Percentiles rank a stretch among this genome's conserved stretches.
phyloP scores from a whole-genome alignment of 1,139 yeast species.

The Pichia sp. region DNA sequence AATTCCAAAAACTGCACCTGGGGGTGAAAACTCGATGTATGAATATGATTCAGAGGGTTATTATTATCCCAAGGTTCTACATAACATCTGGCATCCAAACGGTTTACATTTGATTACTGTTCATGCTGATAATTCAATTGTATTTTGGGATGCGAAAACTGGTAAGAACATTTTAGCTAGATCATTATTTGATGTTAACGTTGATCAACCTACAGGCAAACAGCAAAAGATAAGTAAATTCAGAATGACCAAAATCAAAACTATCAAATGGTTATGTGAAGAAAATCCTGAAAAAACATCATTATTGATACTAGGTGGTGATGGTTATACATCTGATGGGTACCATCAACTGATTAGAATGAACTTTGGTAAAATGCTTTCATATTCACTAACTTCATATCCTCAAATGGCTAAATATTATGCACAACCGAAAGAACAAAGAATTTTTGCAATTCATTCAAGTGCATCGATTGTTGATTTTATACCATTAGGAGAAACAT shows the following conservation, averaged over 20 bases:
- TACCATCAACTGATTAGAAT: conserved; percentile 53
- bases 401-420: conserved; percentile 77
- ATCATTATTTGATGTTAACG: conserved; percentile 56
- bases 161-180: conserved; percentile 74
- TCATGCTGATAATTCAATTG: conserved; percentile 77
- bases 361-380: conserved; percentile 77
- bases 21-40: conserved; percentile 51
- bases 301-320: conserved; percentile 66
- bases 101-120: conserved; percentile 77
- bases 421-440: conserved; percentile 54
- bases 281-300: conserved; percentile 75
- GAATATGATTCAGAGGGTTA: conserved; percentile 21
- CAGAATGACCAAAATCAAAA: conserved; percentile 38
- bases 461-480: conserved; percentile 39
- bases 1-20: conserved; percentile 55
- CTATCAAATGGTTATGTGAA: conserved; percentile 66
- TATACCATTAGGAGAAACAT: conserved; percentile 43
- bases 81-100: conserved; percentile 85
- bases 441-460: conserved; percentile 46
- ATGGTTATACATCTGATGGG: conserved; percentile 37
- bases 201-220: conserved; percentile 43
- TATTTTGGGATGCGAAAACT: conserved; percentile 84
- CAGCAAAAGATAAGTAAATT: conserved; percentile 17
- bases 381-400: conserved; percentile 73
- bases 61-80: conserved; percentile 44